These are phyloP conservation scores for Apiospora marii DNA, from an alignment of 2,329 filamentous ascomycete species.

Conservation along the genomic window DNA sequence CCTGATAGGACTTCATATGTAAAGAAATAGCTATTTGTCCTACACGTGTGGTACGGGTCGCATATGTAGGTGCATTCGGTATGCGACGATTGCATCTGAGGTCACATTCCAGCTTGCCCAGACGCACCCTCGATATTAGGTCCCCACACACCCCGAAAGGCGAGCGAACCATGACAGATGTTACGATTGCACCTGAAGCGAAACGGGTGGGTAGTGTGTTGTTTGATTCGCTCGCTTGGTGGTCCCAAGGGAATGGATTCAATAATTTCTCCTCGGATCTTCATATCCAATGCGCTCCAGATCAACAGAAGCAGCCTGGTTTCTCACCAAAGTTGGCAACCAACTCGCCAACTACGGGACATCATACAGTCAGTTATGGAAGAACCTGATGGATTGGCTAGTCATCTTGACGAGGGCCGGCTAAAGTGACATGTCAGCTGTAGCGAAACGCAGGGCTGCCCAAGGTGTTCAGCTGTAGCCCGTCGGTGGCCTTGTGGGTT, in stretches of 20 bases:
- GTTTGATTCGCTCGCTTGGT: background rate
- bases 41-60: background rate
- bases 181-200: background rate
- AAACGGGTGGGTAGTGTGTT: background rate
- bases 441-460: background rate
- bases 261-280: background rate
- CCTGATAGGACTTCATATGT: background rate
- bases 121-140: background rate
- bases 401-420: background rate
- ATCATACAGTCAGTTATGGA: background rate
- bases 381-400: background rate
- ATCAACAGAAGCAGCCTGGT: background rate
- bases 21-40: background rate
- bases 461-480: background rate
- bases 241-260: background rate
- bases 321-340: background rate
- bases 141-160: background rate
- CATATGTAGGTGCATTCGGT: background rate
- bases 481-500: background rate
- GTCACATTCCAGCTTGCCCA: conserved; percentile 8
- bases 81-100: background rate
- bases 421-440: background rate
- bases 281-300: background rate
- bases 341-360: background rate
- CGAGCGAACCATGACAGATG: background rate